A percentile compares a stretch with the other conserved stretches of the same genome.
These are phyloP conservation scores for Cicer arietinum DNA, from an alignment of 306 rosid genomes.

Conservation along the genomic window DNA sequence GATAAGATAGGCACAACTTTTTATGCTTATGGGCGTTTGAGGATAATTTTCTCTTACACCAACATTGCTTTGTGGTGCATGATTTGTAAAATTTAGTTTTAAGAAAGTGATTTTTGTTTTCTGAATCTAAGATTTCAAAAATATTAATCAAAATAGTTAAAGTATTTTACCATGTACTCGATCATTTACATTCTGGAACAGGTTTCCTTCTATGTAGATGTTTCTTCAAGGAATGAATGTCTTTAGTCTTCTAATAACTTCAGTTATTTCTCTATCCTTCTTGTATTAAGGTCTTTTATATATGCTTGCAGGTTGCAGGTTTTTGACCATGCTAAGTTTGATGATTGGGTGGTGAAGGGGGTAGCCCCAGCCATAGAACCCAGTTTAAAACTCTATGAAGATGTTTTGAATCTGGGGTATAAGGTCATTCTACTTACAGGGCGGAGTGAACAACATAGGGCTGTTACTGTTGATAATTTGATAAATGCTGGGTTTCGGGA, in stretches of 20 bases:
- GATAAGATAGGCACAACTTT: neutral
- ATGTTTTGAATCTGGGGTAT: slow-evolving; percentile 69
- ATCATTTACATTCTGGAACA: neutral
- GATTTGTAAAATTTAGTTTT: neutral
- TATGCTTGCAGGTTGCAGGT: slow-evolving; percentile 62
- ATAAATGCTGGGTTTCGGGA: slow-evolving; percentile 68
- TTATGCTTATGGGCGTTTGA: neutral
- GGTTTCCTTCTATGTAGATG: neutral
- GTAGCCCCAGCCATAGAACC: slow-evolving; percentile 67
- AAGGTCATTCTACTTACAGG: slow-evolving; percentile 92
- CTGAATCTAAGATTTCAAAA: too few species aligned
- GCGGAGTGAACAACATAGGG: slow-evolving; percentile 68
- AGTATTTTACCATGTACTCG: neutral
- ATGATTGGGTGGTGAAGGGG: slow-evolving; percentile 78
- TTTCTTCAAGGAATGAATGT: neutral
- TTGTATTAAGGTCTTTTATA: slow-evolving; percentile 26
- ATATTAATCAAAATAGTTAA: neutral
- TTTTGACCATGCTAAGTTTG: slow-evolving; percentile 65
- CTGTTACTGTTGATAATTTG: slow-evolving; percentile 71
- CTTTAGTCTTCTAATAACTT: neutral
- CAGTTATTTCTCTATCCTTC: neutral
- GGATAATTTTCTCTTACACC: neutral
- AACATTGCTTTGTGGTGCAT: neutral
- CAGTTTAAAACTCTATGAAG: slow-evolving; percentile 81
- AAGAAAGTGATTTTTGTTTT: neutral